phyloP scores from a whole-genome alignment of 1,139 yeast species.

The Taphrina wiesneri region DNA sequence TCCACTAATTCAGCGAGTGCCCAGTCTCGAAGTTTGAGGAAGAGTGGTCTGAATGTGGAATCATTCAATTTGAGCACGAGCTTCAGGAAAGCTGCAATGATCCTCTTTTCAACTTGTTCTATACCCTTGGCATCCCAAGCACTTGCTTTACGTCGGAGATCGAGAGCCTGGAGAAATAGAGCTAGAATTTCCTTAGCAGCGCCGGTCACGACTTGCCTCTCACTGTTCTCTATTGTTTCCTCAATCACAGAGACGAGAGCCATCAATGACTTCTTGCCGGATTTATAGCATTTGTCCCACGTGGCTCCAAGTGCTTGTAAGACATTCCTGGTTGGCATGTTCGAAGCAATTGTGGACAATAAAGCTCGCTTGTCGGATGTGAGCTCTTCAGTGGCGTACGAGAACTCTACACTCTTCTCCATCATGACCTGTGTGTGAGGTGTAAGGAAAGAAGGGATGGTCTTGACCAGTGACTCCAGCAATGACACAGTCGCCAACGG shows the following conservation, averaged over 20 bases:
- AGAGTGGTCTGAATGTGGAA: conserved; percentile 86
- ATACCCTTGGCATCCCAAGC: conserved; percentile 70
- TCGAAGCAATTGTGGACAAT: conserved; percentile 27
- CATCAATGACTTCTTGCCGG: conserved; percentile 33
- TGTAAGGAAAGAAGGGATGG: conserved; percentile 82
- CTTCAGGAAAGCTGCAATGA: conserved; percentile 69
- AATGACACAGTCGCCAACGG: conserved; percentile 62
- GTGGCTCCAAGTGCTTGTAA: conserved; percentile 32
- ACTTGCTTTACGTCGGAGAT: conserved; percentile 54
- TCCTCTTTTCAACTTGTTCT: conserved; percentile 75
- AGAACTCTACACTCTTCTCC: conserved; percentile 30
- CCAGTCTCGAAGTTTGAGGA: conserved; percentile 89
- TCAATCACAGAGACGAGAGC: conserved; percentile 35
- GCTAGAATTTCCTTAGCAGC: conserved; percentile 71
- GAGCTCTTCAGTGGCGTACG: conserved; percentile 30
- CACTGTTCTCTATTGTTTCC: conserved; percentile 32
- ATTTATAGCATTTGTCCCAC: conserved; percentile 33
- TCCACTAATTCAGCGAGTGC: conserved; percentile 69
- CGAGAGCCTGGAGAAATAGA: conserved; percentile 71
- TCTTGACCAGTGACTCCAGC: conserved; percentile 71
- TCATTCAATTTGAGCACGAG: conserved; percentile 91
- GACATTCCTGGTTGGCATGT: conserved; percentile 34
- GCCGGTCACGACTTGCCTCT: conserved; percentile 54
- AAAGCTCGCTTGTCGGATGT: conserved; percentile 21
- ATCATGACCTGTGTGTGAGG: conserved; percentile 56